Percentiles rank a stretch among this genome's conserved stretches.
These are phyloP conservation scores for Magnaporthiopsis poae DNA, from an alignment of 2,329 filamentous ascomycete genomes.

Conservation along the genomic window DNA sequence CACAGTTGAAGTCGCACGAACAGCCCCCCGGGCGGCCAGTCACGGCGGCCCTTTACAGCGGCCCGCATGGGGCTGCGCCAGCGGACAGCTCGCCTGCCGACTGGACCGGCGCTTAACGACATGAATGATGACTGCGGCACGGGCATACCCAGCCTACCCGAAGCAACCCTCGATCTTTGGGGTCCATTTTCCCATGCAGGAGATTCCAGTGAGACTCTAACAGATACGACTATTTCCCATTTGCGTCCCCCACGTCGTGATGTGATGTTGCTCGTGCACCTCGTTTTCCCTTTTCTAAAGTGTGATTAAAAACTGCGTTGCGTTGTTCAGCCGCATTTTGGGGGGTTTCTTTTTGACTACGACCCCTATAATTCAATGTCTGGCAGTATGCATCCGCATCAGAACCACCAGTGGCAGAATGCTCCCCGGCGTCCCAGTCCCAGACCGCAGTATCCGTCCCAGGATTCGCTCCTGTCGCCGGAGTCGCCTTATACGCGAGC, in stretches of 20 bases:
- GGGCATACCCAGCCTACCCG: background rate
- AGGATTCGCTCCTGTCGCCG: background rate
- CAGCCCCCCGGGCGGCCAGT: background rate
- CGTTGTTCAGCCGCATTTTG: background rate
- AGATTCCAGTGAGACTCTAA: background rate
- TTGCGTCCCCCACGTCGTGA: too few species aligned
- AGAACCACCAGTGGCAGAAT: background rate
- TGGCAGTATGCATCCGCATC: background rate
- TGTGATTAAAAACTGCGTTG: background rate
- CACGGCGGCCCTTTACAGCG: background rate
- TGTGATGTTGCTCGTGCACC: too few species aligned
- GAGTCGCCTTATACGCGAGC: background rate
- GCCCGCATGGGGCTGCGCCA: too few species aligned
- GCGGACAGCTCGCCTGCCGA: too few species aligned
- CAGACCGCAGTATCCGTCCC: background rate
- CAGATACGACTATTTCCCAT: background rate
- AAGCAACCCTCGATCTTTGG: background rate
- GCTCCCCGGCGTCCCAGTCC: too few species aligned
- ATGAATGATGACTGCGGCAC: background rate
- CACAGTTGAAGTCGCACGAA: background rate
- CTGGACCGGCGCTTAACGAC: too few species aligned
- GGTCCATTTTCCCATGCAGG: background rate
- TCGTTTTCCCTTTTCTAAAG: too few species aligned
- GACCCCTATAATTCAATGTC: background rate
- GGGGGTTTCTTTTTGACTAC: background rate